Evolutionary conservation across 371 early-diverging fungal species (phyloP).

Genomic region (Actinomucor elegans): DNA sequence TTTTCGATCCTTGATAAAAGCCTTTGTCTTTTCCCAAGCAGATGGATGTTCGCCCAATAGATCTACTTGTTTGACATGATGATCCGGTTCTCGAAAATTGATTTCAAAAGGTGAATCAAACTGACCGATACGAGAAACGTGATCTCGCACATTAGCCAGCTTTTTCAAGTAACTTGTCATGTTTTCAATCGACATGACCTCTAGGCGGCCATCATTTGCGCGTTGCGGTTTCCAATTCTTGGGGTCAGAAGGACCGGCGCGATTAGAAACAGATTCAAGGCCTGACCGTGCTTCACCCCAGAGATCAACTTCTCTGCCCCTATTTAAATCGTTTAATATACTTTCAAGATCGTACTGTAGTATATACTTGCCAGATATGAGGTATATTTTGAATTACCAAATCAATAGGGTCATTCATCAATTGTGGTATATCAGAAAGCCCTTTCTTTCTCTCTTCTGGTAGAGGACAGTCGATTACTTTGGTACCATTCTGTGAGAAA

Average conservation of each 20-base stretch:
- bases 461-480: conserved; percentile 13
- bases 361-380: conserved; percentile 36
- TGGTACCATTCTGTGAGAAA: conserved; percentile 20
- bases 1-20: conserved; percentile 5
- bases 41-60: too few relatives aligned
- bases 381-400: conserved; percentile 49
- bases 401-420: conserved; percentile 39
- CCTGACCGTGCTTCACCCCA: conserved; percentile 43
- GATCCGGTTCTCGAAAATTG: conserved; percentile 28
- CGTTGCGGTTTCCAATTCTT: conserved; percentile 34
- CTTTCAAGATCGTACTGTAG: neutral
- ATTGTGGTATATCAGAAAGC: conserved; percentile 17
- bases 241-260: conserved; percentile 31
- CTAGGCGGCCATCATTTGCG: conserved; percentile 40
- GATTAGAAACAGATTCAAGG: conserved; percentile 26
- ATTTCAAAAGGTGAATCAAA: conserved; percentile 32
- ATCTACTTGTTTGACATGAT: too few relatives aligned
- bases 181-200: conserved; percentile 40
- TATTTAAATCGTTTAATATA: neutral
- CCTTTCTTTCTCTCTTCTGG: neutral
- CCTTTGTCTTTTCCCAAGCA: conserved; percentile 13
- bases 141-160: conserved; percentile 39
- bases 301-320: conserved; percentile 43
- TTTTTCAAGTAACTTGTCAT: conserved; percentile 46
- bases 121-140: conserved; percentile 43